phyloP scores from a whole-genome alignment of 2,329 filamentous ascomycete genomes.

The Keithomyces neogunnii region DNA sequence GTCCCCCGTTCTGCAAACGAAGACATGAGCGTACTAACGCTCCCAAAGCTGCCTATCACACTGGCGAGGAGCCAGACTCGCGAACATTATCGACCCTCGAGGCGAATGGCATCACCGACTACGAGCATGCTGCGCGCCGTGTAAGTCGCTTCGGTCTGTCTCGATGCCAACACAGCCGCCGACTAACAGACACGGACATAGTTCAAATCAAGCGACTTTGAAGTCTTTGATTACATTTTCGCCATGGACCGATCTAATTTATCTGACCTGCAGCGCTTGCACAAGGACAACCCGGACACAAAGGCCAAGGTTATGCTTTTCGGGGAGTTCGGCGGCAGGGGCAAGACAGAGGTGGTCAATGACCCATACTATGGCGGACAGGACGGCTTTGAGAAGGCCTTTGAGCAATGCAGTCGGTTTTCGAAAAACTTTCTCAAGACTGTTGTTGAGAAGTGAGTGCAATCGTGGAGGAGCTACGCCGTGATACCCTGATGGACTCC shows the following conservation, averaged over 20 bases:
- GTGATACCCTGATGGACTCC: background rate
- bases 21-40: background rate
- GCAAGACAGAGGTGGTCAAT: conserved; percentile 59
- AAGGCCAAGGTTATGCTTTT: conserved; percentile 70
- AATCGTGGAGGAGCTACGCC: conserved; percentile 1
- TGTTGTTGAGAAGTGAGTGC: conserved; percentile 24
- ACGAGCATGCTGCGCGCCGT: conserved; percentile 68
- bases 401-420: conserved; percentile 72
- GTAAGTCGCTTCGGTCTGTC: conserved; percentile 32
- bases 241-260: conserved; percentile 89
- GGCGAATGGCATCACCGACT: conserved; percentile 66
- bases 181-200: conserved; percentile 15
- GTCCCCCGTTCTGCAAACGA: background rate
- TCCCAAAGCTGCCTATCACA: conserved; percentile 65
- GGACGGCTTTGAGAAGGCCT: conserved; percentile 78
- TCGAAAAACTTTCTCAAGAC: conserved; percentile 65
- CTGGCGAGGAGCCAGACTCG: conserved; percentile 65
- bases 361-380: conserved; percentile 91
- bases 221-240: conserved; percentile 84
- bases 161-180: too few relatives aligned
- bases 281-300: conserved; percentile 46
- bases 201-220: conserved; percentile 62
- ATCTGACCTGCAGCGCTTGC: conserved; percentile 54
- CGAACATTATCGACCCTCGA: conserved; percentile 75
- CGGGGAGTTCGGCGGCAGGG: conserved; percentile 66